Conservation (phyloP, 441 rosid genomes). For the Brassica hybrid region DNA sequence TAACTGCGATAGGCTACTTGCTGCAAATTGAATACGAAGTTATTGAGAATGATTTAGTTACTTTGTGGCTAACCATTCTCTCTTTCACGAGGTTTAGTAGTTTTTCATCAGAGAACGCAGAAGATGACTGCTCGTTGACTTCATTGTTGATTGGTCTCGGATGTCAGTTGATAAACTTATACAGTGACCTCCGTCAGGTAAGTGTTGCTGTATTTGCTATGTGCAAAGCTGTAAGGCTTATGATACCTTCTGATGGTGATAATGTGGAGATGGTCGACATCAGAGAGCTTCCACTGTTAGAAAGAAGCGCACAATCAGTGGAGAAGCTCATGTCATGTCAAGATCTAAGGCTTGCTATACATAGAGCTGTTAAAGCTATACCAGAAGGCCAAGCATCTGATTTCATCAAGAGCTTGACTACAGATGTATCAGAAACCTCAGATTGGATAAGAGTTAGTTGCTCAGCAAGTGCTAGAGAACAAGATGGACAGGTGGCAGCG, state of each 20-base stretch:
- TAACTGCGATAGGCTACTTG: conserved; percentile 60
- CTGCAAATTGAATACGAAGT: conserved; percentile 88
- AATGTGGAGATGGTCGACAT: conserved; percentile 45
- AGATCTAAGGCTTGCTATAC: conserved; percentile 65
- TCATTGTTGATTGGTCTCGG: conserved; percentile 59
- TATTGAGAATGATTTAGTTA: conserved; percentile 65
- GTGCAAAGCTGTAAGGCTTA: conserved; percentile 74
- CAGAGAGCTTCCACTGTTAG: conserved; percentile 36
- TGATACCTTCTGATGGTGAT: conserved; percentile 44
- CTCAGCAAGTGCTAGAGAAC: conserved; percentile 47
- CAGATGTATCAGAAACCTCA: conserved; percentile 65
- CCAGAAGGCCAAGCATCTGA: conserved; percentile 94
- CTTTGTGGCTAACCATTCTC: conserved; percentile 73
- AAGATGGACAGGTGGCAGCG: conserved; percentile 52
- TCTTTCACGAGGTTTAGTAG: conserved; percentile 61
- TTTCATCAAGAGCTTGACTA: conserved; percentile 62
- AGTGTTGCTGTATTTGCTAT: conserved; percentile 63
- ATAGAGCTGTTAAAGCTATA: conserved; percentile 61
- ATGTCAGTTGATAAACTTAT: conserved; percentile 78
- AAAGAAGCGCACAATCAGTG: conserved; percentile 54
- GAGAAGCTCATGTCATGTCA: conserved; percentile 60
- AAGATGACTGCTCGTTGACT: conserved; percentile 50
- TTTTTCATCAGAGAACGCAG: conserved; percentile 47
- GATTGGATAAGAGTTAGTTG: conserved; percentile 66
- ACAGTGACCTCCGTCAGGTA: conserved; percentile 93